A percentile compares a stretch with the other conserved stretches of the same genome.
phyloP scores from a whole-genome alignment of 345 rosid species.

The Eucalyptus tenuipes region DNA sequence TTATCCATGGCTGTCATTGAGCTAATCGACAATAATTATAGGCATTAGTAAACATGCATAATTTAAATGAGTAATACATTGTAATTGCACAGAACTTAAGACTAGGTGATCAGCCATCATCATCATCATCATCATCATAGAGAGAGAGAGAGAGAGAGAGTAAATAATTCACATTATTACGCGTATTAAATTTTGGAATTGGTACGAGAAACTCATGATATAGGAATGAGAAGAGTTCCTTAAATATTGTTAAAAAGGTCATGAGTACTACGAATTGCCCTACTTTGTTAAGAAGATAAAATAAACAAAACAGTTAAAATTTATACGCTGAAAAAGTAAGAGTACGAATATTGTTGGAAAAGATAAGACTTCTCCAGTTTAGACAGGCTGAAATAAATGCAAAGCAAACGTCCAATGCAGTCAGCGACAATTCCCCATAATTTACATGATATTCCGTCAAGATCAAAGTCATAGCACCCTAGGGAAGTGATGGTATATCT shows the following conservation, averaged over 20 bases:
- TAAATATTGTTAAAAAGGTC: not conserved
- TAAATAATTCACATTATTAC: too few species aligned
- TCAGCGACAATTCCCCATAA: not conserved
- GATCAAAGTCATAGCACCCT: not conserved
- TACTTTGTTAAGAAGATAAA: not conserved
- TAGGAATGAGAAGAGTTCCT: not conserved
- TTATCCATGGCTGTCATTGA: too few species aligned
- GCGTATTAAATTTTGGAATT: not conserved
- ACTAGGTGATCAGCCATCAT: not conserved
- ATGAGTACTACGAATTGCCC: fast-evolving
- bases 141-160: too few species aligned
- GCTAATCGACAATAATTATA: fast-evolving
- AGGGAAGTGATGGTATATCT: not conserved
- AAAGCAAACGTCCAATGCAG: not conserved
- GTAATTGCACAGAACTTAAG: not conserved
- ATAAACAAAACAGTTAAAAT: not conserved
- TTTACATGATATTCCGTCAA: not conserved
- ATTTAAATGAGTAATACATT: not conserved
- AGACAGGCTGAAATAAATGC: not conserved
- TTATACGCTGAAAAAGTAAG: not conserved
- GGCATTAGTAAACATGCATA: too few species aligned
- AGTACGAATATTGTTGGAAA: not conserved
- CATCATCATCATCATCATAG: too few species aligned
- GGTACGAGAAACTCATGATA: not conserved
- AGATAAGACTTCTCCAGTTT: not conserved